Evolutionary conservation across 805 yeast genomes (phyloP).

Genomic region (Candida broadrunensis): DNA sequence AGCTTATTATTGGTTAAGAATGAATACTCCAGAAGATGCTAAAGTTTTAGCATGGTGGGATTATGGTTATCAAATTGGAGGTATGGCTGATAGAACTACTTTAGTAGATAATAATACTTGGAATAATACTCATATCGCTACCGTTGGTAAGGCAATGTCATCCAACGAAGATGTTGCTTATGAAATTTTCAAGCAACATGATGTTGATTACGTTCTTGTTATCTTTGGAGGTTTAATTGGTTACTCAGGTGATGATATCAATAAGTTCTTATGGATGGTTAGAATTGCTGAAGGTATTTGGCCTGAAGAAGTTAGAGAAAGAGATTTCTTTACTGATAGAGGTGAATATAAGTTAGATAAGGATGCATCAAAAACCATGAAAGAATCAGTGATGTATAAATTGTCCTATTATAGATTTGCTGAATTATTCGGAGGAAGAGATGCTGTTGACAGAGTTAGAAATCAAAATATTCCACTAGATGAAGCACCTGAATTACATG

Average conservation of each 20-base stretch:
- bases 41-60: slow-evolving; percentile 99
- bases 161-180: slow-evolving; percentile 85
- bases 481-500: slow-evolving; percentile 55
- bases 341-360: slow-evolving; percentile 91
- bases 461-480: slow-evolving; percentile 64
- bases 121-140: slow-evolving; percentile 99
- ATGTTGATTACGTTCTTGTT: slow-evolving; percentile 90
- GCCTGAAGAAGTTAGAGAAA: slow-evolving; percentile 96
- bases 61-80: slow-evolving; percentile 99
- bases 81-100: slow-evolving; percentile 99
- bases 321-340: slow-evolving; percentile 73
- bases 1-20: slow-evolving; percentile 97
- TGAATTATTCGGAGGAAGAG: slow-evolving; percentile 61
- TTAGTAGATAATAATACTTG: slow-evolving; percentile 98
- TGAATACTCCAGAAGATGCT: slow-evolving; percentile 96
- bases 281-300: slow-evolving; percentile 98
- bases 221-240: slow-evolving; percentile 95
- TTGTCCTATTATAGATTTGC: slow-evolving; percentile 86
- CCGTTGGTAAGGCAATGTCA: slow-evolving; percentile 98
- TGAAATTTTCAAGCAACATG: slow-evolving; percentile 82
- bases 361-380: slow-evolving; percentile 81
- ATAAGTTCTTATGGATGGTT: slow-evolving; percentile 98
- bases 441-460: slow-evolving; percentile 83
- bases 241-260: slow-evolving; percentile 92
- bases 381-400: slow-evolving; percentile 88